Base-by-base conservation (phyloP, 768 basidiomycete species). In the Cystobasidium onofrii region DNA sequence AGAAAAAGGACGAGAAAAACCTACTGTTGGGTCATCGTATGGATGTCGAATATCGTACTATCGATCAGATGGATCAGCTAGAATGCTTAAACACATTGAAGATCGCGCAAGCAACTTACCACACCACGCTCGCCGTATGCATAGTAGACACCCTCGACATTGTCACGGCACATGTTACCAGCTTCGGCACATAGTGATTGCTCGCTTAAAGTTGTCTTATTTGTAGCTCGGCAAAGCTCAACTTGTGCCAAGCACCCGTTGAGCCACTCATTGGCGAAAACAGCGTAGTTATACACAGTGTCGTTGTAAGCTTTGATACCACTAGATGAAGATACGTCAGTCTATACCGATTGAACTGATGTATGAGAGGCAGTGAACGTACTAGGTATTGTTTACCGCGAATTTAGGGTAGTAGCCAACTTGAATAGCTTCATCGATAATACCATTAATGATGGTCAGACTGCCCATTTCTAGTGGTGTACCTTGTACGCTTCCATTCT, bases 61-160 rank as follows among this genome's bases (percentile, higher is more conserved):
- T 23, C 15, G 18, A 50, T 20, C 9, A 60, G 33, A 60, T 6
- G 9, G 4, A 60, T 29, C 23, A 60, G 23, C 17, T 29, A 15
- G 23, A 27, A 60, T 6, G 9, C 12, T 15, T 20, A 50, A 27
- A 13, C 23, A n/a, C 9, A 27, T 29, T 6, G n/a, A 63, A 27
- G 36, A 63, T 9, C n/a, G 4, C 61, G 23, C 31, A 7, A 7
- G 61, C 12, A 60, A 29, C 57, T 60, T 20, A 60, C 57, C 10
- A 57, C 69, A 20, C 50, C 69, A 7, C 55, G 31, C n/a, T 55
- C 69, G 9, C 69, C 69, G 55, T 71, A 71, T 9, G 50, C 31
- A 46, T 71, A 71, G 54, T 71, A 71, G 12, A 71, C 69, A 23
- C 69, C 69, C 34, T 71, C 69, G 54, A 71, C 69, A 60, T 55